Conservation (phyloP, 345 rosid species). For the Lepidium sativum region DNA sequence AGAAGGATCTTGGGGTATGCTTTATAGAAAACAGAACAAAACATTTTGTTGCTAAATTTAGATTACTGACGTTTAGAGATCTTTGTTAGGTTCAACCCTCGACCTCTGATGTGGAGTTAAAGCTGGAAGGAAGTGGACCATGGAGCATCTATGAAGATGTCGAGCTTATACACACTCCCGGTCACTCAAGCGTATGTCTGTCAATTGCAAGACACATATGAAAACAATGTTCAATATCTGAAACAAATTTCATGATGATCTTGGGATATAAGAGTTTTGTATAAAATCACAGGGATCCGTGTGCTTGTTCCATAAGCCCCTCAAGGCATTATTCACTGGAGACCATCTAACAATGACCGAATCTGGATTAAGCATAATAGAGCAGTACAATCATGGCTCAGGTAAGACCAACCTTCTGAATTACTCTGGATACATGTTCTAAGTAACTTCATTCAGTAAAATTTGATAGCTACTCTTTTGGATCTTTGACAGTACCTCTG, state of each 20-base stretch:
- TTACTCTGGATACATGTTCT: neutral
- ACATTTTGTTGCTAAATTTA: neutral
- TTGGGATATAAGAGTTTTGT: neutral
- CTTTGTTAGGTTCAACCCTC: constrained; percentile 35
- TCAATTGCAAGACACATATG: constrained; percentile 2
- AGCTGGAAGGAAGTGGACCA: constrained; percentile 58
- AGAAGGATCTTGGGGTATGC: neutral
- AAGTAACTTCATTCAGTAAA: neutral
- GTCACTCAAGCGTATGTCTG: constrained; percentile 45
- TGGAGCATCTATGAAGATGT: constrained; percentile 43
- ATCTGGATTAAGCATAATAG: constrained; percentile 24
- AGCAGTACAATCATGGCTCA: constrained; percentile 26
- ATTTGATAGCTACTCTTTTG: neutral
- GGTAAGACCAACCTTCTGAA: constrained; percentile 6
- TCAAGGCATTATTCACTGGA: constrained; percentile 29
- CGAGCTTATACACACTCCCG: constrained; percentile 50
- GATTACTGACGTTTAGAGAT: constrained; percentile 2
- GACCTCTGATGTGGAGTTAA: constrained; percentile 47
- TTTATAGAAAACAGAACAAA: neutral
- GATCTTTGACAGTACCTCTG: constrained; percentile 20
- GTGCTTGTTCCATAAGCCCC: constrained; percentile 22
- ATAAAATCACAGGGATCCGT: constrained; percentile 28
- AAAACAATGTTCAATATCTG: neutral
- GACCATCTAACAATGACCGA: constrained; percentile 19
- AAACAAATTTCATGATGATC: neutral